Percentiles rank a stretch among this genome's conserved stretches.
phyloP scores from a whole-genome alignment of 2,329 filamentous ascomycete species.

The Colletotrichum chrysophilum region DNA sequence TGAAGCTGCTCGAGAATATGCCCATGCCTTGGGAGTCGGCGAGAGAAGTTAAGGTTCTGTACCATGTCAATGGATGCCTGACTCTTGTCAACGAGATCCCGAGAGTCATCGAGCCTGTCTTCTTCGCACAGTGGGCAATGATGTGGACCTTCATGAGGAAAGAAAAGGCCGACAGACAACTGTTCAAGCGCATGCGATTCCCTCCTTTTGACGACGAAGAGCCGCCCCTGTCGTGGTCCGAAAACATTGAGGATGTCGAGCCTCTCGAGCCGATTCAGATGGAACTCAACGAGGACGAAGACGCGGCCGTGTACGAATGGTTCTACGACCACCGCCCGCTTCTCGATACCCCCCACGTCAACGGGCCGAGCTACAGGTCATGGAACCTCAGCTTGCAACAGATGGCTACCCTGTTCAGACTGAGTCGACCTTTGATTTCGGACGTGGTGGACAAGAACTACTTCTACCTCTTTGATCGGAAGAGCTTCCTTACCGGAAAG shows the following conservation, averaged over 20 bases:
- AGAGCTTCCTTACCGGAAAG: slow-evolving; percentile 95
- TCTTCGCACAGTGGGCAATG: slow-evolving; percentile 97
- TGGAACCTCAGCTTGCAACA: slow-evolving; percentile 95
- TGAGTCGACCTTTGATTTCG: slow-evolving; percentile 89
- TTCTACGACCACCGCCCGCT: slow-evolving; percentile 95
- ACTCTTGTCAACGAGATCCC: slow-evolving; percentile 97
- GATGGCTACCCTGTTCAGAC: slow-evolving; percentile 93
- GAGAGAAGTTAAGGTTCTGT: slow-evolving; percentile 95
- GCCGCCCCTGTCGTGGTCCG: slow-evolving; percentile 95
- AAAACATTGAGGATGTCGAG: slow-evolving; percentile 98
- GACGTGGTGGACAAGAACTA: slow-evolving; percentile 97
- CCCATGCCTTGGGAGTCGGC: slow-evolving; percentile 99
- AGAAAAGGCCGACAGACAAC: slow-evolving; percentile 92
- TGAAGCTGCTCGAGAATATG: slow-evolving; percentile 99
- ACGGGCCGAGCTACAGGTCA: slow-evolving; percentile 93
- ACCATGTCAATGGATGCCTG: slow-evolving; percentile 97
- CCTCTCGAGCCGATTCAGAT: slow-evolving; percentile 97
- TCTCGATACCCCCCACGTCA: slow-evolving; percentile 90
- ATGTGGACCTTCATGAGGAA: slow-evolving; percentile 99
- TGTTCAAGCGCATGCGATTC: slow-evolving; percentile 99
- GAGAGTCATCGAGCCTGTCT: slow-evolving; percentile 95
- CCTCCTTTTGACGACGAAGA: slow-evolving; percentile 99
- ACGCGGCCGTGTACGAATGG: slow-evolving; percentile 92
- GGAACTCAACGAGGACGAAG: slow-evolving; percentile 94
- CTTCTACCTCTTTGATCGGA: slow-evolving; percentile 95